Evolutionary conservation across 2,329 filamentous ascomycete genomes (phyloP).

Genomic region (Madurella fahalii): DNA sequence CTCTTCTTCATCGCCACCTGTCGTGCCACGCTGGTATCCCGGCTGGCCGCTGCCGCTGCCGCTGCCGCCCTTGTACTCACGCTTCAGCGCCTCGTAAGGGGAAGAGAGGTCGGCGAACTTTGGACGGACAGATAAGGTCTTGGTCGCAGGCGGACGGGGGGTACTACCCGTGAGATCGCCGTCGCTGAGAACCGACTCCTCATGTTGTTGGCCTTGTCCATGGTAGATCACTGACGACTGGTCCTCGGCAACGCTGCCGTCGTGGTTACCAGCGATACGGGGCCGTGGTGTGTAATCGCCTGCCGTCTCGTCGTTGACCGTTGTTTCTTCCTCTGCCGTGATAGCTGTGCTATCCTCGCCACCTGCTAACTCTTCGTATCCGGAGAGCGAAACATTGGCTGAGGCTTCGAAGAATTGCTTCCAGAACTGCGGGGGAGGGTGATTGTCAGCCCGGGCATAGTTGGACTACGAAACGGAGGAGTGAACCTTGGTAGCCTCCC

Average conservation of each 20-base stretch:
- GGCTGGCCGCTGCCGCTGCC: conserved; percentile 31
- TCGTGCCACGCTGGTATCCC: conserved; percentile 25
- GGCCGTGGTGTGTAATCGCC: conserved; percentile 34
- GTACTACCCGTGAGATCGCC: conserved; percentile 62
- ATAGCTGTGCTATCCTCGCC: conserved; percentile 56
- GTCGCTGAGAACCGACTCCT: conserved; percentile 66
- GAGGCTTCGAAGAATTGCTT: conserved; percentile 99
- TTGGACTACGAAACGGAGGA: neutral
- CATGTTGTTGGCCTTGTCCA: conserved; percentile 32
- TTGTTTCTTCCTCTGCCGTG: conserved; percentile 48
- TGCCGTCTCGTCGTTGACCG: conserved; percentile 54
- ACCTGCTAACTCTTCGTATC: conserved; percentile 79
- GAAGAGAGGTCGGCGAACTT: conserved; percentile 66
- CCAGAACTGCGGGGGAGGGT: conserved; percentile 82
- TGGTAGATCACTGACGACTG: conserved; percentile 29
- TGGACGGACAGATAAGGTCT: conserved; percentile 39
- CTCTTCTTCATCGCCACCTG: conserved; percentile 33
- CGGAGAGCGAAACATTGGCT: conserved; percentile 92
- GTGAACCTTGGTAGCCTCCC: conserved; percentile 87
- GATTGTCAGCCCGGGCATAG: conserved; percentile 8
- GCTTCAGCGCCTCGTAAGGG: conserved; percentile 70
- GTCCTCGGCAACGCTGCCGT: conserved; percentile 39
- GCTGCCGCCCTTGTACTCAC: conserved; percentile 55
- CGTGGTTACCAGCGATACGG: conserved; percentile 34
- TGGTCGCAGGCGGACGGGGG: conserved; percentile 54